Conservation (phyloP, 441 rosid genomes). For the Mallotus repandus region DNA sequence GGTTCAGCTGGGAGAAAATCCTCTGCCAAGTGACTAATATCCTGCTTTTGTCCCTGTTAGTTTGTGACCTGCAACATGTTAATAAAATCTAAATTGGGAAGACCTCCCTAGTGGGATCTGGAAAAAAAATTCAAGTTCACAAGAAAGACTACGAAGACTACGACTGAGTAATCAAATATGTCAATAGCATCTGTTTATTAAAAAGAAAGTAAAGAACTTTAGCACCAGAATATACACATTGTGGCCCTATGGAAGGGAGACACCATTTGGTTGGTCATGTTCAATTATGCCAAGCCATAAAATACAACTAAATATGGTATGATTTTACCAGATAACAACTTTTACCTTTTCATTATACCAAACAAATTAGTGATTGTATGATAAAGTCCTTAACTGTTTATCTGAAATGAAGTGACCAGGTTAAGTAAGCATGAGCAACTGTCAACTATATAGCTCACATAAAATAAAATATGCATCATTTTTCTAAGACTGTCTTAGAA, state of each 20-base stretch:
- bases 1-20: slow-evolving; percentile 13
- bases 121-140: slow-evolving; percentile 16
- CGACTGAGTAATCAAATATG: not conserved
- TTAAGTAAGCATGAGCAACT: not conserved
- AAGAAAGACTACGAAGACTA: not conserved
- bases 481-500: not conserved
- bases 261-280: not conserved
- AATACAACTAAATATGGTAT: not conserved
- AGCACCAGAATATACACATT: not conserved
- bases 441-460: not conserved
- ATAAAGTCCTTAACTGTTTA: not conserved
- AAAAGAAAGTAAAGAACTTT: not conserved
- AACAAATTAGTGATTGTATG: not conserved
- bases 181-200: not conserved
- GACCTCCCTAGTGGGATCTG: slow-evolving; percentile 23
- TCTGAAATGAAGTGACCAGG: not conserved
- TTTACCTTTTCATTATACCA: not conserved
- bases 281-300: not conserved
- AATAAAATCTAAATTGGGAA: slow-evolving; percentile 41
- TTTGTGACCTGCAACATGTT: slow-evolving; percentile 44
- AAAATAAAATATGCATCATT: not conserved
- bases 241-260: not conserved
- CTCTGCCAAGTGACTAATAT: slow-evolving; percentile 16
- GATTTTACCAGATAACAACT: not conserved
- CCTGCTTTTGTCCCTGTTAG: slow-evolving; percentile 49